Evolutionary conservation across 2,329 filamentous ascomycete species (phyloP), one percentile per base, ranked within the genome.

Genomic region (Fusarium sp.): DNA sequence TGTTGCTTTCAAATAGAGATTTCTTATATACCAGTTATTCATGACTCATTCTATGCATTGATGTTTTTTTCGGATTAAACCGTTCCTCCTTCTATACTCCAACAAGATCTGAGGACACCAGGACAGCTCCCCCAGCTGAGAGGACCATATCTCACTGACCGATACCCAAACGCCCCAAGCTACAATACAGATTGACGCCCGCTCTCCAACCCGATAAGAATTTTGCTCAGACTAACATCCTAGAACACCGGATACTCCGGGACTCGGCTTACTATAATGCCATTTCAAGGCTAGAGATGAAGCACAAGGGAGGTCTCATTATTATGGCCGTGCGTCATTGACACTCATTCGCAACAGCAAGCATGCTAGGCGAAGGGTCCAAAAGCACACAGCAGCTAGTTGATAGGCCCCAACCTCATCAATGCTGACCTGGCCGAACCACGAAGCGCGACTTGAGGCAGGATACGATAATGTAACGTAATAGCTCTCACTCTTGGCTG

Each of bases 191-290:
- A 51, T 56, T 48, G 25, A 56, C 48, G 54, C 43, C 51, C 52
- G 31, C 33, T 49, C 37, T n/a, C 40, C 40, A 40, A 58, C 45
- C 33, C 36, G 20, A 40, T 40, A 27, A 58, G n/a, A 52, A 55
- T 48, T n/a, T 56, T 50, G 33, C 48, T 43, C 39, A 14, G 55
- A 29, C 53, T 52, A 43, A 23, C 25, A 50, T 43, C 40, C 25
- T 27, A 37, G 56, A 29, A 25, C 5, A 54, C 48, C 70, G 70
- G 70, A 69, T 71, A 48, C 29, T 56, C 37, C 70, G 70, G 69
- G 45, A 54, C 42, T 10, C 15, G 54, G 64, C 69, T 71, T 59
- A 69, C 58, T 48, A 20, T 29, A 31, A 56, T 51, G 55, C 43
- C 47, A 57, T 48, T 43, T 31, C 36, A 23, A 58, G 56, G 29